Conservation (phyloP, 2,329 filamentous ascomycete genomes). For the Sphaceloma murrayae region DNA sequence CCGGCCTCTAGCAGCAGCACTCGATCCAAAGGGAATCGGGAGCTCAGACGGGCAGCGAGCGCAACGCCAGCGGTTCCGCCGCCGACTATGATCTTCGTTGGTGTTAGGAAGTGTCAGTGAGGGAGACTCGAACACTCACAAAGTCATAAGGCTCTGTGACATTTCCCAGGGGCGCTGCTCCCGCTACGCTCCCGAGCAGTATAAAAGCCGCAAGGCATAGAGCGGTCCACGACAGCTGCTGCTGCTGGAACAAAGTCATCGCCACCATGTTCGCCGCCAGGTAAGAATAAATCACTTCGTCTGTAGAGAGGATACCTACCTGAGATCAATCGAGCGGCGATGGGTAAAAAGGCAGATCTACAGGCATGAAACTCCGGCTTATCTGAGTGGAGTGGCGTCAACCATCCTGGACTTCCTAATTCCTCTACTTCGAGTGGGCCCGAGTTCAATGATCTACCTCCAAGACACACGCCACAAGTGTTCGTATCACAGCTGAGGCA, state of each 20-base stretch:
- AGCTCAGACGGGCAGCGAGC: slow-evolving; percentile 25
- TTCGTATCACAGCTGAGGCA: background rate
- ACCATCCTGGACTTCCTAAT: background rate
- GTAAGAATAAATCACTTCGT: too few species aligned
- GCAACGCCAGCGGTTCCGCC: slow-evolving; percentile 25
- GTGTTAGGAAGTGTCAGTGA: background rate
- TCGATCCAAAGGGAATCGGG: slow-evolving; percentile 22
- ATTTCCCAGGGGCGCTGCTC: slow-evolving; percentile 2
- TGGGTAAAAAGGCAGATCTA: too few species aligned
- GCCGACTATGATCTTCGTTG: slow-evolving; percentile 22
- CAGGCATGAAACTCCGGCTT: background rate
- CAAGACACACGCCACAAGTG: background rate
- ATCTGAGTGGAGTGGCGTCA: slow-evolving; percentile 1
- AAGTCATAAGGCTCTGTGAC: slow-evolving; percentile 4
- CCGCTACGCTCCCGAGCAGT: too few species aligned
- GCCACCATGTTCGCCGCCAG: too few species aligned
- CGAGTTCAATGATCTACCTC: slow-evolving; percentile 5
- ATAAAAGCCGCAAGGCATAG: too few species aligned
- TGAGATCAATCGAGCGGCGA: too few species aligned
- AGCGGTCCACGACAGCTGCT: too few species aligned
- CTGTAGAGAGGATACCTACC: too few species aligned
- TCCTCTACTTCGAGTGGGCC: background rate
- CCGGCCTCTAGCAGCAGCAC: slow-evolving; percentile 28
- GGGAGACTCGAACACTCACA: background rate
- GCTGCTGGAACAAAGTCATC: too few species aligned